These are phyloP conservation scores for Mycena vulgaris DNA, from an alignment of 768 basidiomycete species.

Conservation along the genomic window DNA sequence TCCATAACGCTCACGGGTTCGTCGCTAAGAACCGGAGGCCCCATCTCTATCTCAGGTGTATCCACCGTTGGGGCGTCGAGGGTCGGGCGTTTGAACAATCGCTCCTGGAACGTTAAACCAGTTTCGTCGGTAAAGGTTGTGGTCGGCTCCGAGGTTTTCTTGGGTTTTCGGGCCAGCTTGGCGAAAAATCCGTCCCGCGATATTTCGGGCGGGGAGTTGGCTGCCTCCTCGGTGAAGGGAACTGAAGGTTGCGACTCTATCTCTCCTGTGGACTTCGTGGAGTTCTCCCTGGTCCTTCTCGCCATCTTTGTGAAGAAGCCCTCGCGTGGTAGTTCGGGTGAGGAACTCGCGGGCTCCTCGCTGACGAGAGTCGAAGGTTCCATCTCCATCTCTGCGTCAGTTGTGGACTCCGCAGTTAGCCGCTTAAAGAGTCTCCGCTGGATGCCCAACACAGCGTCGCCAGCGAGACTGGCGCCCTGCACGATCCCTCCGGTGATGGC, in stretches of 20 bases:
- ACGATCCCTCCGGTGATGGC: neutral
- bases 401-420: neutral
- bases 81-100: constrained; percentile 6
- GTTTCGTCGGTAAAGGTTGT: neutral
- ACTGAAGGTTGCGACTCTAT: neutral
- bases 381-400: constrained; percentile 14
- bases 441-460: neutral
- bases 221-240: neutral
- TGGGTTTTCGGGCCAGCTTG: neutral
- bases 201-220: neutral
- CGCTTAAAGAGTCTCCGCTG: constrained; percentile 7
- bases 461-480: constrained; percentile 3
- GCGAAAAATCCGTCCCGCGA: constrained; percentile 10
- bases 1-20: neutral
- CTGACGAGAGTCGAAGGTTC: neutral
- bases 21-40: neutral
- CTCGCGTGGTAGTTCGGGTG: neutral
- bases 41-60: neutral
- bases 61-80: neutral
- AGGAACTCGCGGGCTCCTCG: neutral
- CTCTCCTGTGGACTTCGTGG: neutral
- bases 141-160: neutral
- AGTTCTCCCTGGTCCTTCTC: neutral
- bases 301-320: constrained; percentile 3
- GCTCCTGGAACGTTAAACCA: constrained; percentile 9